Evolutionary conservation across 768 basidiomycete genomes (phyloP), one percentile per base, ranked within the genome.

Genomic region (Suillus plorans): DNA sequence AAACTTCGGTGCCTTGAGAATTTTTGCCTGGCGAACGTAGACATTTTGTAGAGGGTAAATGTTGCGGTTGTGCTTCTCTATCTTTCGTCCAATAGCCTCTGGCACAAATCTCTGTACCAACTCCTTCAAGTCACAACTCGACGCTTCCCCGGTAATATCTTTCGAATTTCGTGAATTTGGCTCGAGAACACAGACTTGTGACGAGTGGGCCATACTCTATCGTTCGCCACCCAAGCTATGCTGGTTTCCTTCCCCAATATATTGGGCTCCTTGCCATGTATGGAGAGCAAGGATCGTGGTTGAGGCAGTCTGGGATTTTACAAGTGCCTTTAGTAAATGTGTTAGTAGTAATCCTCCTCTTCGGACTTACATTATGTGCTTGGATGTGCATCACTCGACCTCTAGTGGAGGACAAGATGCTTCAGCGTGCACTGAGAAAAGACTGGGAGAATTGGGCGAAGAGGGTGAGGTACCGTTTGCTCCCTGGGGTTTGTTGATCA

Each of bases 21-120:
- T 98, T 87, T 99, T 99, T 72, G 92, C 95, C 85, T 99, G 98
- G 82, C 97, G 92, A 74, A 99, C 86, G 83, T 95, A 97, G 76
- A 98, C 96, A 79, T 99, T 99, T 85, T 99, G 96, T 75, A 99
- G 82, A 71, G 97, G 97, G 85, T 96, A 99, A 83, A 99, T 99
- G 79, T 90, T 91, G 73, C 94, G 85, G 67, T 90, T 86, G 61
- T 97, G 90, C 86, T 99, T 99, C 88, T 99, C 97, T 70, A 99
- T 99, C 86, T 99, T 97, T 99, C 96, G 90, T 70, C 97, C 97
- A 73, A 99, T 99, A 67, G 93, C 94, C 82, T 99, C 97, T 41
- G 97, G 97, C 53, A 98, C 89, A 78, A 99, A 97, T 86, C 99
- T 99, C 84, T 95, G 93, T 66, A 99, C 95, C 71, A 95, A 79